Evolutionary conservation across 2,329 filamentous ascomycete species (phyloP).

Genomic region (Aspergillus uvarum): DNA sequence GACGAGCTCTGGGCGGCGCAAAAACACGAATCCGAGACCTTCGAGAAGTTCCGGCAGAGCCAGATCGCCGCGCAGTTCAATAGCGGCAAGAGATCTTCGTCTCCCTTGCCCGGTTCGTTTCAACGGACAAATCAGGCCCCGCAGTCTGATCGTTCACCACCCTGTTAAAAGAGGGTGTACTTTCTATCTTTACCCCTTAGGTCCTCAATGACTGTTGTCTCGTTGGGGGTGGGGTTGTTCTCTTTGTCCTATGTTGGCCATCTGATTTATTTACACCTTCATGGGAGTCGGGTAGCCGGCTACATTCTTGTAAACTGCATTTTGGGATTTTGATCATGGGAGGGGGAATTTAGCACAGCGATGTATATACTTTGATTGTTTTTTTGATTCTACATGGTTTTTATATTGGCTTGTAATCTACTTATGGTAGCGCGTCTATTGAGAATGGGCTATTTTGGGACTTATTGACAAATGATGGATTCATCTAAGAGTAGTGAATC

Average conservation of each 20-base stretch:
- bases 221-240: neutral
- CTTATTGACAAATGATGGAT: neutral
- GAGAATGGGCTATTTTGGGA: neutral
- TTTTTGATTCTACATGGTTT: neutral
- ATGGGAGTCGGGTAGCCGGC: neutral
- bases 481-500: too few relatives aligned
- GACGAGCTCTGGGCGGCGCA: constrained; percentile 47
- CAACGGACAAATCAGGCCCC: constrained; percentile 2
- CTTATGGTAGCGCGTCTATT: neutral
- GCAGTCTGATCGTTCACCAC: neutral
- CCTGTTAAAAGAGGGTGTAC: constrained; percentile 4
- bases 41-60: constrained; percentile 45
- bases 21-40: constrained; percentile 45
- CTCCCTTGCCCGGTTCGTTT: constrained; percentile 11
- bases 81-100: constrained; percentile 32
- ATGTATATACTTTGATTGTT: neutral
- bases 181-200: neutral
- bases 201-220: neutral
- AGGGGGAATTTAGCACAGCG: neutral
- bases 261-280: neutral
- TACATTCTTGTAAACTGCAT: neutral
- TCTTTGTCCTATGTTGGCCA: neutral
- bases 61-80: constrained; percentile 50
- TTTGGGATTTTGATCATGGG: neutral
- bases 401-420: neutral